Evolutionary conservation across 2,329 filamentous ascomycete species (phyloP), one percentile per base, ranked within the genome.

Genomic region (Aspergillus texensis): DNA sequence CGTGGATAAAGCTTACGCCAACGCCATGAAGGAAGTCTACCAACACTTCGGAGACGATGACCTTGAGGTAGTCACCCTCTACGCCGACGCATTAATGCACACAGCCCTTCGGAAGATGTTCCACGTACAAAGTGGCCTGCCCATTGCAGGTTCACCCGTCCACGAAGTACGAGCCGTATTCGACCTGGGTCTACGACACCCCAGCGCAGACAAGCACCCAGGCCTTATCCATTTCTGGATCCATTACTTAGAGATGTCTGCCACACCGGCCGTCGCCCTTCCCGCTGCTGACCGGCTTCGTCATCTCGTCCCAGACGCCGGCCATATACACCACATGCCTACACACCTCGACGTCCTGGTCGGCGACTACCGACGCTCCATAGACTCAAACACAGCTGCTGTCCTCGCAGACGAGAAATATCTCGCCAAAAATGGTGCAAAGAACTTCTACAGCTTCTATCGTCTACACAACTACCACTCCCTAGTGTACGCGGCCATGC

Each of bases 231-330:
- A 93, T 73, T 78, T 93, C 43, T 92, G 93, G 75, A 90, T 92
- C 36, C 90, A 92, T 67, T 82, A 91, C 11, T 89, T 91, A 82
- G 90, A 93, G 71, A 92, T 92, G 89, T 91, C 89, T 0, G 77
- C 81, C 0, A 82, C 79, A 0, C 89, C 90, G 0, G 89, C 91
- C 71, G 72, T 75, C 0, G 90, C 88, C 2, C 74, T 91, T 16
- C 79, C 84, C 0, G 80, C 85, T 0, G 89, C 89, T 2, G 83
- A 92, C 72, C 79, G 65, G 9, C 81, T 93, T 12, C 86, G 89
- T 28, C 81, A 80, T 16, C 81, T 92, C 9, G 84, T 89, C 0
- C 89, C 89, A 0, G 88, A 92, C 71, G 83, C 86, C 0, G 89
- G 89, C 0, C 90, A 93, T 72, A 79, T 92, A 1, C 81, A 88